phyloP scores from a whole-genome alignment of 202 grass and related monocot genomes.

The Setaria italica region DNA sequence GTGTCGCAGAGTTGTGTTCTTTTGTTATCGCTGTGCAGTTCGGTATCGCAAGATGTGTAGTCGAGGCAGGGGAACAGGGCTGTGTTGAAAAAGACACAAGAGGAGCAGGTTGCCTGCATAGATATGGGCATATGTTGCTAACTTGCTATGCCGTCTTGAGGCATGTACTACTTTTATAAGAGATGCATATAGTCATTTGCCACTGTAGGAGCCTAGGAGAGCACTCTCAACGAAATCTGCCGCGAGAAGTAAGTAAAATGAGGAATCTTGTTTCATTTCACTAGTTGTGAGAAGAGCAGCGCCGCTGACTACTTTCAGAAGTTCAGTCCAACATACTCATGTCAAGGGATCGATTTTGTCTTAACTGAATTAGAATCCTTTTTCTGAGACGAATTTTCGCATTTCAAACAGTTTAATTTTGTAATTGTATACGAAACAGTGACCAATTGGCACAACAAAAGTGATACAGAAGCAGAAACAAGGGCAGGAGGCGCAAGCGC shows the following conservation, averaged over 20 bases:
- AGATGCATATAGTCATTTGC: neutral
- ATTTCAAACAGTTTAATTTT: neutral
- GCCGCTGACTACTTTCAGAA: neutral
- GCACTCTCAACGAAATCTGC: neutral
- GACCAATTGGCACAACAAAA: neutral
- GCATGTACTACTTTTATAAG: neutral
- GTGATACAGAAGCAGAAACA: neutral
- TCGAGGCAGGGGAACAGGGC: neutral
- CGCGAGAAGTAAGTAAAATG: neutral
- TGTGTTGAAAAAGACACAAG: neutral
- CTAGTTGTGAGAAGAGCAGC: neutral
- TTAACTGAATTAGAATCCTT: neutral
- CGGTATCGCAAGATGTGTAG: neutral
- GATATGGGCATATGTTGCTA: neutral
- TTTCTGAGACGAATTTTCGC: neutral
- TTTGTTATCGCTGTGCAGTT: neutral
- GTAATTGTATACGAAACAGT: neutral
- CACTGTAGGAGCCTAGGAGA: neutral
- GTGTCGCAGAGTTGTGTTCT: neutral
- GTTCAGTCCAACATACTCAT: neutral
- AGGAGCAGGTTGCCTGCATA: neutral
- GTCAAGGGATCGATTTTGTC: neutral
- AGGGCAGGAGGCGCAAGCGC: neutral
- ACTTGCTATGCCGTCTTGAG: neutral
- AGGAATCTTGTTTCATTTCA: neutral